These are phyloP conservation scores for Blepharisma japonicum DNA, from an alignment of 73 alveolate genomes.

Conservation along the genomic window DNA sequence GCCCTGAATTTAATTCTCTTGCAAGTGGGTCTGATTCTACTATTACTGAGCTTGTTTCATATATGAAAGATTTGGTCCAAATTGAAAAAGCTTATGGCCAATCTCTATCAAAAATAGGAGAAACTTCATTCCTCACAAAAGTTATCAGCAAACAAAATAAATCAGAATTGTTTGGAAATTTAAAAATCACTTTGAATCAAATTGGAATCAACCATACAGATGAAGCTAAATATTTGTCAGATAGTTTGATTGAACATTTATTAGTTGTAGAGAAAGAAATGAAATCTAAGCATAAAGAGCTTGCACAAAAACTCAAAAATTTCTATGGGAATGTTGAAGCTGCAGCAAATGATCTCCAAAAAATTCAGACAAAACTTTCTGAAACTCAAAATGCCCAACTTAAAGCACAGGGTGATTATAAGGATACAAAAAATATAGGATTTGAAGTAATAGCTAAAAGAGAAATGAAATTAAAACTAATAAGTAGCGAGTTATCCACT, in stretches of 20 bases:
- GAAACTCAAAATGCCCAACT: background rate
- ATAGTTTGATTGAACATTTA: background rate
- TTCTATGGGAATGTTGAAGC: background rate
- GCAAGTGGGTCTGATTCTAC: background rate
- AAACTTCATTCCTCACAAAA: background rate
- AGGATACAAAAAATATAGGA: background rate
- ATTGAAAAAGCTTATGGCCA: background rate
- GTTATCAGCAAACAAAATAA: background rate
- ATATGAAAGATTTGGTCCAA: background rate
- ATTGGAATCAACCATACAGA: background rate
- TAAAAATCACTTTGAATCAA: background rate
- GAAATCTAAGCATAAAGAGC: background rate
- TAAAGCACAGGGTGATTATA: background rate
- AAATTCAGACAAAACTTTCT: background rate
- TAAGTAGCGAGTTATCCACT: background rate
- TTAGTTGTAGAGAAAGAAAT: background rate
- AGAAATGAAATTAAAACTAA: constrained; percentile 11
- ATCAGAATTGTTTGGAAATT: too few relatives aligned
- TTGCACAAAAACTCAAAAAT: background rate
- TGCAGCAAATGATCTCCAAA: background rate
- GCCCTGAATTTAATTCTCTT: background rate
- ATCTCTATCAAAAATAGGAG: background rate
- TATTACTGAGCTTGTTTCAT: background rate
- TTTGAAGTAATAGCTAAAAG: background rate
- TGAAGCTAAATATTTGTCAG: background rate